Evolutionary conservation across 345 rosid genomes (phyloP).

Genomic region (Geranium brycei): DNA sequence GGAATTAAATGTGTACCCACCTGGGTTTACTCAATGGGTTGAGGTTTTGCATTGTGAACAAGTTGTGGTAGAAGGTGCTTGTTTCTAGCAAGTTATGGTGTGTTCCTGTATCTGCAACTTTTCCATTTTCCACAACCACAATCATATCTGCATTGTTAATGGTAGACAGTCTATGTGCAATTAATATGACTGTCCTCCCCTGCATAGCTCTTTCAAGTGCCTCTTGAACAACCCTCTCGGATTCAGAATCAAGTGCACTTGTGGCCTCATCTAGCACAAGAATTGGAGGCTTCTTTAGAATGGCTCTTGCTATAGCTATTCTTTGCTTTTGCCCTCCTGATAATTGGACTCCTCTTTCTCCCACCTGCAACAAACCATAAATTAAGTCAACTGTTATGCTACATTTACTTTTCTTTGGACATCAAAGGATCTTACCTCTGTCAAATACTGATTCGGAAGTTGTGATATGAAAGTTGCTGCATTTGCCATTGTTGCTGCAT

Average conservation of each 20-base stretch:
- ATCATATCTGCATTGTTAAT: constrained; percentile 44
- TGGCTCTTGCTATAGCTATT: constrained; percentile 54
- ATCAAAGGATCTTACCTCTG: constrained; percentile 21
- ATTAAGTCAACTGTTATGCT: too few species aligned
- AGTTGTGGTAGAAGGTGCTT: constrained; percentile 25
- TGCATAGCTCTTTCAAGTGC: constrained; percentile 51
- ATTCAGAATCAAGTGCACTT: constrained; percentile 57
- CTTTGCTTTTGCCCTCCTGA: constrained; percentile 68
- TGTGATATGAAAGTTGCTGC: constrained; percentile 39
- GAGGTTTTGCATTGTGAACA: constrained; percentile 38
- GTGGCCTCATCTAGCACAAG: constrained; percentile 65
- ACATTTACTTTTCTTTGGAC: too few species aligned
- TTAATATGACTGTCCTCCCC: constrained; percentile 47
- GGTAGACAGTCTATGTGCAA: constrained; percentile 54
- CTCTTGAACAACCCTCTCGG: constrained; percentile 47
- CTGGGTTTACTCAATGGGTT: constrained; percentile 17
- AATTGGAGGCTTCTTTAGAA: constrained; percentile 52
- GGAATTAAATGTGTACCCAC: constrained; percentile 15
- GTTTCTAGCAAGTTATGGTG: constrained; percentile 39
- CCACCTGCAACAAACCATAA: constrained; percentile 24
- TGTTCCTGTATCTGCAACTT: constrained; percentile 41
- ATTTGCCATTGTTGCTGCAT: constrained; percentile 45
- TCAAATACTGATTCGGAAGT: constrained; percentile 40
- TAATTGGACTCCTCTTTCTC: constrained; percentile 53
- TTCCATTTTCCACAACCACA: constrained; percentile 44